Conservation (phyloP, 257 asterid species). For the Penstemon eatonii region DNA sequence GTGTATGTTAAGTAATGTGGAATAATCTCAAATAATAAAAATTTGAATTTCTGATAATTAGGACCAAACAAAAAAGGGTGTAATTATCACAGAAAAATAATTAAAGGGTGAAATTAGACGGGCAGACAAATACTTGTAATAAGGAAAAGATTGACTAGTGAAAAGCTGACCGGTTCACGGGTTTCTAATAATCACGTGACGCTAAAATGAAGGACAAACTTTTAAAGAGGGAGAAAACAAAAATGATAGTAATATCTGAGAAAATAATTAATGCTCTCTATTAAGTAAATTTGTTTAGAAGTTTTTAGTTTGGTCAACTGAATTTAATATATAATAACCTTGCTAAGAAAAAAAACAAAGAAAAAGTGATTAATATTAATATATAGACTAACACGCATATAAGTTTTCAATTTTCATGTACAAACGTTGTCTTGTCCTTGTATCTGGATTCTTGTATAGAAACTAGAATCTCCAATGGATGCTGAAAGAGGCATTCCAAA, state of each 20-base stretch:
- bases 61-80: no score
- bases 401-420: not conserved
- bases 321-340: no score
- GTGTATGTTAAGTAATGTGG: no score
- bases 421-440: slow-evolving; percentile 31
- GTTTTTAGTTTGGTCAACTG: no score
- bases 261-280: not conserved
- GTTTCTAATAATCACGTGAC: slow-evolving; percentile 32
- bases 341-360: no score
- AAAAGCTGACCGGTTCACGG: slow-evolving; percentile 32
- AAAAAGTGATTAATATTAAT: no score
- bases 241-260: not conserved
- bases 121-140: not conserved
- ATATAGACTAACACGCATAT: slow-evolving; percentile 3
- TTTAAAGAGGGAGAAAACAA: not conserved
- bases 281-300: no score
- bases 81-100: no score
- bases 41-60: not conserved
- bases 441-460: slow-evolving; percentile 28
- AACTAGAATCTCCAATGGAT: slow-evolving; percentile 32
- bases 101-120: not conserved
- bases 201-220: slow-evolving; percentile 21
- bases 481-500: no score
- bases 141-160: slow-evolving; percentile 22
- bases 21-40: not conserved